Evolutionary conservation across 75 land plant species (phyloP).

Genomic region (Isoetes taiwanensis): DNA sequence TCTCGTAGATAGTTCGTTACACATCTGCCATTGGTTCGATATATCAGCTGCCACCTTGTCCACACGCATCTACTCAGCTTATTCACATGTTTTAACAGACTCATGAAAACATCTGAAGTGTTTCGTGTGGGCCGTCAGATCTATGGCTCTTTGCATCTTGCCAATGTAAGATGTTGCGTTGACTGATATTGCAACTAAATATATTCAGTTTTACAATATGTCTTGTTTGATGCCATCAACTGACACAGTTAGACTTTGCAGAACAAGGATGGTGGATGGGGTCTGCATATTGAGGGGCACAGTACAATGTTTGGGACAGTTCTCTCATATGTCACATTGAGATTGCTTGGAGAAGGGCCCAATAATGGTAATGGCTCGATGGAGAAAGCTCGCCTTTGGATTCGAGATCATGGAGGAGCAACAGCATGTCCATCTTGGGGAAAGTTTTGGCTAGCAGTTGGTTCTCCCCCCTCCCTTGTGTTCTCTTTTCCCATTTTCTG

Average conservation of each 20-base stretch:
- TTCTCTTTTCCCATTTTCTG: not conserved
- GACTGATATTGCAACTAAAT: too few relatives aligned
- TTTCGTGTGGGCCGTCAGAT: too few relatives aligned
- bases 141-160: too few relatives aligned
- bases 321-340: conserved; percentile 69
- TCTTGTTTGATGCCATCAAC: not conserved
- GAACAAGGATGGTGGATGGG: conserved; percentile 99
- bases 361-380: conserved; percentile 57
- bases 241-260: conserved; percentile 11
- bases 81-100: too few relatives aligned
- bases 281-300: conserved; percentile 85
- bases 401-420: conserved; percentile 79
- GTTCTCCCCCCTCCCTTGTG: conserved; percentile 6
- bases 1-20: too few relatives aligned
- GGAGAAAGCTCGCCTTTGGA: conserved; percentile 75
- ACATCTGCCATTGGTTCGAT: too few relatives aligned
- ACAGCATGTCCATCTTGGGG: conserved; percentile 90
- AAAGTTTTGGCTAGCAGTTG: conserved; percentile 94
- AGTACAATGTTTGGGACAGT: conserved; percentile 95
- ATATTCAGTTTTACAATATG: not conserved
- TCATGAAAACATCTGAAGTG: too few relatives aligned
- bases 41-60: too few relatives aligned
- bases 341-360: conserved; percentile 75
- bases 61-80: too few relatives aligned
- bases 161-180: too few relatives aligned